Evolutionary conservation across 805 yeast genomes (phyloP).

Genomic region (Kluyveromyces nonfermentans): DNA sequence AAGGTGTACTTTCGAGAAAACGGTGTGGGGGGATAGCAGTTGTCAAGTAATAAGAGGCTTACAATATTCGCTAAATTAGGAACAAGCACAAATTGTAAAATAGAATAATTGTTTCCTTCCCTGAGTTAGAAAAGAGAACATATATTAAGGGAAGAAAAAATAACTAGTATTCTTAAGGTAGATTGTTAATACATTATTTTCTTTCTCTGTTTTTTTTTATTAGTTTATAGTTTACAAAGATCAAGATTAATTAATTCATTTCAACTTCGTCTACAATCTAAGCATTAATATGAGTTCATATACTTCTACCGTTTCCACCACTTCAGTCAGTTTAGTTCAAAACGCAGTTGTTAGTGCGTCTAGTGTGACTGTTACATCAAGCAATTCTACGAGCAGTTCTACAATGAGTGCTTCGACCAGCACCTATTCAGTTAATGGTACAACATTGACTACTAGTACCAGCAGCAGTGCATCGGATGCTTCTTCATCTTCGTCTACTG

Average conservation of each 20-base stretch:
- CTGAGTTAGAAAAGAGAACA: not conserved
- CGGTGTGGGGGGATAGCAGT: not conserved
- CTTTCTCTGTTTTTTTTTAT: too few relatives aligned
- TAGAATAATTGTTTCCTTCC: not conserved
- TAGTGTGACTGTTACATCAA: constrained; percentile 6
- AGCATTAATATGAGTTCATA: not conserved
- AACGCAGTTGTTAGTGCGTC: not conserved
- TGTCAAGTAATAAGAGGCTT: not conserved
- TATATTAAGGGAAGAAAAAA: not conserved
- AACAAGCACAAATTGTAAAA: not conserved
- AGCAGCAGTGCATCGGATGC: constrained; percentile 4
- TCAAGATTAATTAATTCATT: too few relatives aligned
- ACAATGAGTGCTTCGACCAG: constrained; percentile 19
- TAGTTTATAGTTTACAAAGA: too few relatives aligned
- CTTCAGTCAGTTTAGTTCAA: not conserved
- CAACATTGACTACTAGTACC: constrained; percentile 9
- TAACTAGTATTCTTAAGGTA: too few relatives aligned
- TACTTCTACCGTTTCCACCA: not conserved
- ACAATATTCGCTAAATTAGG: not conserved
- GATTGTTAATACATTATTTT: too few relatives aligned
- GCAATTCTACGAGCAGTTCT: constrained; percentile 5
- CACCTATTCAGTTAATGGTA: constrained; percentile 22
- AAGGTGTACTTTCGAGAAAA: not conserved
- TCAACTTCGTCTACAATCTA: too few relatives aligned
- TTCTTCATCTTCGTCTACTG: constrained; percentile 13